Percentiles rank a stretch among this genome's conserved stretches.
These are phyloP conservation scores for Wickerhamiella siamensis DNA, from an alignment of 805 yeast genomes.

Conservation along the genomic window DNA sequence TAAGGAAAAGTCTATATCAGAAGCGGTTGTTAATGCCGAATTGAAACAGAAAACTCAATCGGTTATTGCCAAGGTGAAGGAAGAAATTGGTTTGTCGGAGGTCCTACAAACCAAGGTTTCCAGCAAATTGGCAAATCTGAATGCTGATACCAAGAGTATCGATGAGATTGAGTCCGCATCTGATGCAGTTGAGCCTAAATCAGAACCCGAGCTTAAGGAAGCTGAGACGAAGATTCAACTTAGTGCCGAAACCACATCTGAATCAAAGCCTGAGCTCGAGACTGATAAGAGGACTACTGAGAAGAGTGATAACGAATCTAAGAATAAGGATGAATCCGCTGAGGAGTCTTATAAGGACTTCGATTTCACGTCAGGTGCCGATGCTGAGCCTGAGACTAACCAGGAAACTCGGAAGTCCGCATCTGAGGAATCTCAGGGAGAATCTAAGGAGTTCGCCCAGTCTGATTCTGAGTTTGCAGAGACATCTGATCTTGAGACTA, in stretches of 20 bases:
- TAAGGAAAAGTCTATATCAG: slow-evolving; percentile 1
- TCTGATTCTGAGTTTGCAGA: neutral
- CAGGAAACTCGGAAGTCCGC: neutral
- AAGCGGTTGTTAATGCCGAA: neutral
- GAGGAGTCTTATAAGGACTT: neutral
- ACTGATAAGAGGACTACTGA: no score
- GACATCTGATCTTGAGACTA: neutral
- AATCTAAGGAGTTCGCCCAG: slow-evolving; percentile 1
- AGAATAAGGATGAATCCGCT: slow-evolving; percentile 4
- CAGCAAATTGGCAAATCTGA: neutral
- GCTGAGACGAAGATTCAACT: no score
- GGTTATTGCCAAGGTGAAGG: neutral
- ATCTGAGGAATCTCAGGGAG: neutral
- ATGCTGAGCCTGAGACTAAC: neutral
- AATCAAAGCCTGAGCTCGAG: no score
- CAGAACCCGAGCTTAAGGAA: no score
- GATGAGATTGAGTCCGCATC: no score
- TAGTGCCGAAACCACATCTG: no score
- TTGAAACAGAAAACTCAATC: neutral
- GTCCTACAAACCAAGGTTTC: neutral
- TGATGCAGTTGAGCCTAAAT: no score
- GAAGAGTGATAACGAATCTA: no score
- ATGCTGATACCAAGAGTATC: no score
- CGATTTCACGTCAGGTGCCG: neutral
- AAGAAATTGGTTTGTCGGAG: neutral